These are phyloP conservation scores for Lachnellula cervina DNA, from an alignment of 2,329 filamentous ascomycete genomes.

Conservation along the genomic window DNA sequence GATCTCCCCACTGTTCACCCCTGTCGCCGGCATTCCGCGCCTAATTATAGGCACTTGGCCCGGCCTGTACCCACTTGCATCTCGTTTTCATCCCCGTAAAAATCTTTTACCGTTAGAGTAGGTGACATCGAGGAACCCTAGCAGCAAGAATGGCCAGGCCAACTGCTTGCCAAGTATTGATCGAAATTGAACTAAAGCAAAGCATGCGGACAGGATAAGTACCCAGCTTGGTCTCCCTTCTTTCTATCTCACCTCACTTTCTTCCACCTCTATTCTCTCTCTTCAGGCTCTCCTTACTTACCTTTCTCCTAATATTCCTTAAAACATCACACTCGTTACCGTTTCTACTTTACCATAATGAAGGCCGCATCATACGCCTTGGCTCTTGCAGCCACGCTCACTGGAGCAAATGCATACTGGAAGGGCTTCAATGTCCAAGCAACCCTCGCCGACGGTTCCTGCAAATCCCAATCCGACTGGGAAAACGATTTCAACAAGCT, in stretches of 20 bases:
- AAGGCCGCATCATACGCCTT: constrained; percentile 26
- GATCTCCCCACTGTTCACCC: neutral
- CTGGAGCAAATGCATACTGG: constrained; percentile 34
- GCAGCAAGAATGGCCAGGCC: neutral
- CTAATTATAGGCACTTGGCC: neutral
- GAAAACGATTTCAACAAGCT: constrained; percentile 58
- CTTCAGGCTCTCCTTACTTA: neutral
- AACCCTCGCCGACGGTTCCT: constrained; percentile 46
- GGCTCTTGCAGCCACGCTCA: constrained; percentile 30
- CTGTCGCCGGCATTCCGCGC: neutral
- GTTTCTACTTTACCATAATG: constrained; percentile 14
- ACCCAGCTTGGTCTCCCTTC: neutral
- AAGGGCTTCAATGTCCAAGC: constrained; percentile 40
- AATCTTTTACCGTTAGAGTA: neutral
- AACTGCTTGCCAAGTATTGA: neutral
- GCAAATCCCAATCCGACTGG: constrained; percentile 63
- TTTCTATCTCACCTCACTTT: neutral
- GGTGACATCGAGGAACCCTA: neutral
- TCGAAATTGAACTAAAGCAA: too few relatives aligned
- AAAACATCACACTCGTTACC: neutral
- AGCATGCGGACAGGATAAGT: neutral
- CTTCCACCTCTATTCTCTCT: neutral
- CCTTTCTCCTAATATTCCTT: neutral
- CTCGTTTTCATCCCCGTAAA: neutral
- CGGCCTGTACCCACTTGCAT: neutral